These are phyloP conservation scores for Neurospora hispaniola DNA, from an alignment of 495 filamentous ascomycete species.

Conservation along the genomic window DNA sequence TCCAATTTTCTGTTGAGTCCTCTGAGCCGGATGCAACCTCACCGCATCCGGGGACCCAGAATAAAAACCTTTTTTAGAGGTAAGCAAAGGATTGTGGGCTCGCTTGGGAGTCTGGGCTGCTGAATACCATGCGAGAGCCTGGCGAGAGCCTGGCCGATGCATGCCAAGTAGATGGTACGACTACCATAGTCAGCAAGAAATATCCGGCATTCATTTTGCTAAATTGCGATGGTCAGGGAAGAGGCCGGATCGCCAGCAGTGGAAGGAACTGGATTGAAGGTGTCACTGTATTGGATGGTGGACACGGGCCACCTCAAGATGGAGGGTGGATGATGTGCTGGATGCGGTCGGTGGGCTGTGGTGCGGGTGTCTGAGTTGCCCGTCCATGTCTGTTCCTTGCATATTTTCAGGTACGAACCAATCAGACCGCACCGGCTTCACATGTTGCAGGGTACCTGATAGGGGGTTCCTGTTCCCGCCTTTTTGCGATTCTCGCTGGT, in stretches of 20 bases:
- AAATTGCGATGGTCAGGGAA: neutral
- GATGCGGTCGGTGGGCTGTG: neutral
- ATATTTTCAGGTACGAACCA: slow-evolving; percentile 7
- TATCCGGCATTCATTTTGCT: neutral
- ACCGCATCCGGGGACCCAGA: neutral
- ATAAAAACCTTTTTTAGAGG: neutral
- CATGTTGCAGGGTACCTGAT: slow-evolving; percentile 7
- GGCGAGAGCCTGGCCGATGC: neutral
- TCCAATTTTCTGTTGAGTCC: neutral
- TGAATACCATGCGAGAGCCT: neutral
- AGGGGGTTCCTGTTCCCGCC: neutral
- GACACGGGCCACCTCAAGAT: neutral
- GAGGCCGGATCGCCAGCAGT: neutral
- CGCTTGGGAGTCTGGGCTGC: neutral
- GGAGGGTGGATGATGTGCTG: neutral
- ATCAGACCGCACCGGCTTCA: neutral
- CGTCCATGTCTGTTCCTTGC: slow-evolving; percentile 11
- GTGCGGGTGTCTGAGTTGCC: slow-evolving; percentile 2
- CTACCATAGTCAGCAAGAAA: neutral
- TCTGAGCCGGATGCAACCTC: neutral
- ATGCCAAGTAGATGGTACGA: neutral
- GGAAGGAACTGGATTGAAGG: neutral
- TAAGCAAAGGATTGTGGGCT: neutral
- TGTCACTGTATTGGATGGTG: neutral
- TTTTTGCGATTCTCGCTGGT: neutral